phyloP scores from a whole-genome alignment of 2,329 filamentous ascomycete species.

The Dothideomycetes sp. region DNA sequence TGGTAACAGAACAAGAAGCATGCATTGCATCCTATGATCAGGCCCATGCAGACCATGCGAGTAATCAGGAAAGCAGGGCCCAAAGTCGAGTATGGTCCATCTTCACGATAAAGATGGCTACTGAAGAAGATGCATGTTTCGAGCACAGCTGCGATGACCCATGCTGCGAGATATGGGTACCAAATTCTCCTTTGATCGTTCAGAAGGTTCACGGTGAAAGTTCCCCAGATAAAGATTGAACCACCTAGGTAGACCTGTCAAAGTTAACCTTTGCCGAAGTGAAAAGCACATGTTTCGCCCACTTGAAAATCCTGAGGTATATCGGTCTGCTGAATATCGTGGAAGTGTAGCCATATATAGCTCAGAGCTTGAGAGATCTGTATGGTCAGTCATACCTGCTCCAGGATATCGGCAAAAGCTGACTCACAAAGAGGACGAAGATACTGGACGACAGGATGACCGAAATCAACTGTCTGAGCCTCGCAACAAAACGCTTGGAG shows the following conservation, averaged over 20 bases:
- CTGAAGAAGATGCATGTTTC: constrained; percentile 20
- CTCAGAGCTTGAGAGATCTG: constrained; percentile 6
- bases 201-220: not conserved
- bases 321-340: not conserved
- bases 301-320: constrained; percentile 8
- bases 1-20: not conserved
- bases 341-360: not conserved
- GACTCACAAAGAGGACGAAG: constrained; percentile 4
- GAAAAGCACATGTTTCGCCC: not conserved
- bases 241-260: constrained; percentile 7
- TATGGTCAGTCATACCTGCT: not conserved
- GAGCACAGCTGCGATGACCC: constrained; percentile 18
- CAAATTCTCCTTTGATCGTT: constrained; percentile 16
- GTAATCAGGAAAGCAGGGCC: constrained; percentile 15
- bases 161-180: constrained; percentile 24
- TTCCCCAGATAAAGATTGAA: constrained; percentile 8
- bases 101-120: constrained; percentile 7
- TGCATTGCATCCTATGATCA: constrained; percentile 12
- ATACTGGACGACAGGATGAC: constrained; percentile 1
- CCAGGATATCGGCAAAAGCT: not conserved
- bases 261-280: not conserved
- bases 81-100: constrained; percentile 11
- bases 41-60: constrained; percentile 16
- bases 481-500: constrained; percentile 18
- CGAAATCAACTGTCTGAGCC: constrained; percentile 8